Base-by-base conservation (phyloP, 2,329 filamentous ascomycete species). In the Diaporthe caulivora region DNA sequence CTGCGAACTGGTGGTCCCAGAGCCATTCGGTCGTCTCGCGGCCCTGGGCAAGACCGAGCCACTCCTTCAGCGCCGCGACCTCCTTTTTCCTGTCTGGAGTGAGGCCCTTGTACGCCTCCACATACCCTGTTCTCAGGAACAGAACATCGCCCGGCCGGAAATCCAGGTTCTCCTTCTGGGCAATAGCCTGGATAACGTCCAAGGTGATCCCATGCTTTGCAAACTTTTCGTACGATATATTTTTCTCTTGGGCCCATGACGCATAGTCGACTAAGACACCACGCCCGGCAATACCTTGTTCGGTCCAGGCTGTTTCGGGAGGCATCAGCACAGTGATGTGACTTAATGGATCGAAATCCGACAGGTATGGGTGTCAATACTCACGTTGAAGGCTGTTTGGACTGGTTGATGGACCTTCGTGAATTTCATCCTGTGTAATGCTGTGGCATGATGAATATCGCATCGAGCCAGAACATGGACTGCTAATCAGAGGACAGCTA, bases 341-440 rank as follows among this genome's bases (percentile, higher is more conserved):
- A 44, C 15, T 0, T 44, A 6, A 18, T 2, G n/a, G 31, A 40
- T 3, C 34, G 2, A 42, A 18, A 26, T 26, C 2, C 53, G 10
- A 3, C 2, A 7, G 6, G 6, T 8, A 40, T 26, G 21, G 34
- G n/a, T 26, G 3, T 2, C 6, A 13, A 11, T 21, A 17, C 57
- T 60, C 37, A 60, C 57, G 57, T 13, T 60, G 57, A 18, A 60
- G 57, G 57, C 57, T 60, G 37, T 60, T 60, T 6, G 24, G n/a
- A 11, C 44, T 15, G 37, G 57, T 60, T 18, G 34, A 18, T 1
- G 37, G 15, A 29, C n/a, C 3, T 29, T 60, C 37, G 24, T 60
- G 57, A 15, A 60, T 60, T 29, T 60, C 57, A 11, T 60, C 37
- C 37, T 60, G 57, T 26, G 57, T 60, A 37, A 60, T 44, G 24